These are phyloP conservation scores for Magnaporthales sp. DNA, from an alignment of 2,329 filamentous ascomycete genomes.

Conservation along the genomic window DNA sequence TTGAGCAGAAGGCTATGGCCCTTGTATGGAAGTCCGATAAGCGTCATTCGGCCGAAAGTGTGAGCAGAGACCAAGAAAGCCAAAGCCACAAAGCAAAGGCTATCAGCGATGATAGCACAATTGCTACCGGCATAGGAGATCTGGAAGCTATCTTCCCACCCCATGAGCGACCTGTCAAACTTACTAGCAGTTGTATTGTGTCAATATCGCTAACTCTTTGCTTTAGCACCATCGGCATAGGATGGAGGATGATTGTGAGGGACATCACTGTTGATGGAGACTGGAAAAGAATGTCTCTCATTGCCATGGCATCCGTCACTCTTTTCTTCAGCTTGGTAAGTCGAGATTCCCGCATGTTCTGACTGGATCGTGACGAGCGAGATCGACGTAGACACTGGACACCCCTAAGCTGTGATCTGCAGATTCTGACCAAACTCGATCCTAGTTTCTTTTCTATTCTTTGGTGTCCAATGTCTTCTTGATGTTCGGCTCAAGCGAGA, in stretches of 20 bases:
- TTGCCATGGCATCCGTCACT: constrained; percentile 46
- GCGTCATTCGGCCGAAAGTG: background rate
- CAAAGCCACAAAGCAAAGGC: constrained; percentile 25
- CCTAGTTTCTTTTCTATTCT: constrained; percentile 61
- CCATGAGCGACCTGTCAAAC: constrained; percentile 54
- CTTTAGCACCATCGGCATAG: constrained; percentile 57
- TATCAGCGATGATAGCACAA: background rate
- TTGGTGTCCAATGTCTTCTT: constrained; percentile 67
- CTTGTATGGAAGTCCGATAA: constrained; percentile 52
- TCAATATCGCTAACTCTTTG: constrained; percentile 57
- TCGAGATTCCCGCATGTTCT: background rate
- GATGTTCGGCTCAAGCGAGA: constrained; percentile 63
- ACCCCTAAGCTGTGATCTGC: background rate
- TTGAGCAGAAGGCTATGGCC: constrained; percentile 68
- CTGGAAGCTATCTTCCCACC: constrained; percentile 26
- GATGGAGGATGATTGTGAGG: constrained; percentile 58
- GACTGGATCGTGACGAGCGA: too few species aligned
- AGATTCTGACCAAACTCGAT: background rate
- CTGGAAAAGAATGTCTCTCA: constrained; percentile 53
- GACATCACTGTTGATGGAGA: constrained; percentile 55
- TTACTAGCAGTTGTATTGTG: constrained; percentile 62
- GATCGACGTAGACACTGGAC: too few species aligned
- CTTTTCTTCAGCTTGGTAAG: background rate
- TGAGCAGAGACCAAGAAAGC: constrained; percentile 22
- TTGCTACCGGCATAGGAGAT: background rate